A percentile compares a stretch with the other conserved stretches of the same genome.
phyloP scores from a whole-genome alignment of 148 eudicot species.

The Selenicereus undatus region DNA sequence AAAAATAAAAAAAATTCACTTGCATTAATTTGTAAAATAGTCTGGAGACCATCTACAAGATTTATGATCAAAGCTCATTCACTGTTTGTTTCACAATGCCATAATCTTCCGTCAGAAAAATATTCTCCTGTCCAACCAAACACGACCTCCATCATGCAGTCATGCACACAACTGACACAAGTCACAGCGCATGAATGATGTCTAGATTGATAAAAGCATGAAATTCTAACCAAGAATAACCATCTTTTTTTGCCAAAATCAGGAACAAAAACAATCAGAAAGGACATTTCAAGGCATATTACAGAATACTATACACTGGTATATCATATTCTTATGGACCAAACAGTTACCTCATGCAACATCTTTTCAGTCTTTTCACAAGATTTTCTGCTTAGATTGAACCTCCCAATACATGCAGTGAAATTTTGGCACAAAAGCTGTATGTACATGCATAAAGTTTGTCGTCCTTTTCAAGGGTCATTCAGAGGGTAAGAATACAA shows the following conservation, averaged over 20 bases:
- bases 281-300: not conserved
- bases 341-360: not conserved
- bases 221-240: not conserved
- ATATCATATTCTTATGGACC: not conserved
- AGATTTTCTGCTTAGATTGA: not conserved
- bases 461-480: not conserved
- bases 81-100: no score
- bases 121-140: not conserved
- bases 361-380: not conserved
- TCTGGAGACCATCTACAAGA: no score
- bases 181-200: not conserved
- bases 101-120: not conserved
- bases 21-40: no score
- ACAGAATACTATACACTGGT: not conserved
- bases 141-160: not conserved
- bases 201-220: not conserved
- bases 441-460: slow-evolving; percentile 1
- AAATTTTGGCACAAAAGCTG: not conserved
- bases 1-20: no score
- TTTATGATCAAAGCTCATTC: no score
- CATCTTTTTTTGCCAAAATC: not conserved
- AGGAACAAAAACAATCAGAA: not conserved
- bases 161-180: not conserved
- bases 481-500: no score
- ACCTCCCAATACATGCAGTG: not conserved